A percentile compares a stretch with the other conserved stretches of the same genome.
These are phyloP conservation scores for Amylostereum chailletii DNA, from an alignment of 1,284 basidiomycete species.

Conservation along the genomic window DNA sequence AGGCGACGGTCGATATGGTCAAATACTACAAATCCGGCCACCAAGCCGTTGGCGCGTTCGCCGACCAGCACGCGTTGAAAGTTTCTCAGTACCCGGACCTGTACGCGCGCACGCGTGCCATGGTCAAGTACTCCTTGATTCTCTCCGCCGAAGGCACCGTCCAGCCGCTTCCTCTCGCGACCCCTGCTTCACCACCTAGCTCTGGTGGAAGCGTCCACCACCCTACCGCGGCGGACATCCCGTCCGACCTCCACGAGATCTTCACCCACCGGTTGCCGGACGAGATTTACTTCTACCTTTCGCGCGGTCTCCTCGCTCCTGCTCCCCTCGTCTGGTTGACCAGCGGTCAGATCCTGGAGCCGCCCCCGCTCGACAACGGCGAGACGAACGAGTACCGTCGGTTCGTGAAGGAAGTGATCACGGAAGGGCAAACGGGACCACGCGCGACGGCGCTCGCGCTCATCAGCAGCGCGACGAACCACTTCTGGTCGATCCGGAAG, in stretches of 20 bases:
- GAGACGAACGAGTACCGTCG: conserved; percentile 91
- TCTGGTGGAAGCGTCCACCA: conserved; percentile 28
- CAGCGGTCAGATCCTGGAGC: conserved; percentile 77
- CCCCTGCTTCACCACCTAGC: conserved; percentile 28
- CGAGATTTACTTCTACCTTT: conserved; percentile 94
- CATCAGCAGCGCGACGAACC: conserved; percentile 68
- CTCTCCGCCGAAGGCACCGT: conserved; percentile 88
- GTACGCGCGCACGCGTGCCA: conserved; percentile 84
- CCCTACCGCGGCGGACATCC: conserved; percentile 80
- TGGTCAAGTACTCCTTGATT: conserved; percentile 91
- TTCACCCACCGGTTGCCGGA: conserved; percentile 94
- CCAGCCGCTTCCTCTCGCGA: conserved; percentile 78
- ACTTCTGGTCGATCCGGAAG: conserved; percentile 72
- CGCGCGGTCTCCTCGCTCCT: conserved; percentile 82
- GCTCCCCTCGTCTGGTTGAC: conserved; percentile 89
- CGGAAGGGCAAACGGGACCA: conserved; percentile 86
- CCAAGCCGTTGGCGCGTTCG: conserved; percentile 69
- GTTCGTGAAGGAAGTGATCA: conserved; percentile 94
- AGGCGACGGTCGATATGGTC: conserved; percentile 82
- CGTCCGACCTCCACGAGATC: conserved; percentile 87
- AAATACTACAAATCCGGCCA: conserved; percentile 85
- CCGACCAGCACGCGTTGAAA: conserved; percentile 74
- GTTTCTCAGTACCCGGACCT: conserved; percentile 74
- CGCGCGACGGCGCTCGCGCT: conserved; percentile 86
- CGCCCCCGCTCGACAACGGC: conserved; percentile 89